These are phyloP conservation scores for Penstemon newberryi DNA, from an alignment of 257 asterid species.

Conservation along the genomic window DNA sequence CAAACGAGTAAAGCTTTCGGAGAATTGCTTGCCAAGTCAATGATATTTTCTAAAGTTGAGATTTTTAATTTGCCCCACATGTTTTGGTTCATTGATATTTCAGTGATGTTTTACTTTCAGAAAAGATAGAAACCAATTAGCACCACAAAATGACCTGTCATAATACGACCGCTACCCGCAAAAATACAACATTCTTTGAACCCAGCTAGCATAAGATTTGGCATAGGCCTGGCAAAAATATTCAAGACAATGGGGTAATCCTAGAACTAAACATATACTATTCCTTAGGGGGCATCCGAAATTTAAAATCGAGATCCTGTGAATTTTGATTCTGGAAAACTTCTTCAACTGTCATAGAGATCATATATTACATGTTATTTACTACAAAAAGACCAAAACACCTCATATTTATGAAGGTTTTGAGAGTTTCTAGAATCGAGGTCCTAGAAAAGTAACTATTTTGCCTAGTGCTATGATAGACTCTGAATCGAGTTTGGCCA, in stretches of 20 bases:
- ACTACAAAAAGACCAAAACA: no score
- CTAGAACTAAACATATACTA: no score
- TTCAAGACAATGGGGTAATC: constrained; percentile 21
- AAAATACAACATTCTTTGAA: constrained; percentile 31
- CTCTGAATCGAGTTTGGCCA: no score
- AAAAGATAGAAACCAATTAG: constrained; percentile 13
- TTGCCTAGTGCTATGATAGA: no score
- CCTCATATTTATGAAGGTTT: no score
- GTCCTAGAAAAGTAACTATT: no score
- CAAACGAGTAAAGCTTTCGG: constrained; percentile 37
- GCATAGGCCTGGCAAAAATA: constrained; percentile 20
- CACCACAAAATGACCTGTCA: constrained; percentile 56
- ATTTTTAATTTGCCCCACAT: constrained; percentile 27
- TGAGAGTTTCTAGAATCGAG: no score
- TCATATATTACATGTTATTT: no score
- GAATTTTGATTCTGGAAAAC: no score
- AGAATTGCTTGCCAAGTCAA: constrained; percentile 21
- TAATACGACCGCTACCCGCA: constrained; percentile 29
- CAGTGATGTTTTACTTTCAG: constrained; percentile 15
- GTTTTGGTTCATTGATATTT: constrained; percentile 39
- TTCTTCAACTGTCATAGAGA: no score
- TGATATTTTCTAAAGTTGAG: constrained; percentile 36
- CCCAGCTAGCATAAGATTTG: constrained; percentile 22
- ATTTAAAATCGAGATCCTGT: no score
- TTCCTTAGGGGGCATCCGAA: no score